Percentiles rank a stretch among this genome's conserved stretches.
Evolutionary conservation across 2,329 filamentous ascomycete genomes (phyloP).

Genomic region (Drechslerella coelobrocha): DNA sequence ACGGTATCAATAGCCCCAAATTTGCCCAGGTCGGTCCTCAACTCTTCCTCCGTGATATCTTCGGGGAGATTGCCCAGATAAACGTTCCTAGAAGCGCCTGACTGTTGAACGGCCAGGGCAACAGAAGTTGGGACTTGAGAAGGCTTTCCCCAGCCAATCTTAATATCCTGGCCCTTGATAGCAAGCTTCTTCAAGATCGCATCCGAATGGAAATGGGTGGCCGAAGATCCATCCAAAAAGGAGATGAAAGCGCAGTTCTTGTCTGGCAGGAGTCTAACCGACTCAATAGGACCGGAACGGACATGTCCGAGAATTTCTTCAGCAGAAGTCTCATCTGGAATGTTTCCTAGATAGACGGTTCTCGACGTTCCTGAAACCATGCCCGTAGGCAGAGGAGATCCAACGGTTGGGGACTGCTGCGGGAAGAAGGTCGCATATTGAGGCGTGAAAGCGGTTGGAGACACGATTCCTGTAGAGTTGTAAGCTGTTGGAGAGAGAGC

Average conservation of each 20-base stretch:
- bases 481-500: slow-evolving; percentile 83
- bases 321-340: slow-evolving; percentile 94
- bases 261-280: slow-evolving; percentile 92
- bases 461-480: slow-evolving; percentile 73
- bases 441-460: slow-evolving; percentile 80
- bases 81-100: slow-evolving; percentile 93
- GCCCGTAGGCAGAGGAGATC: slow-evolving; percentile 77
- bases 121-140: slow-evolving; percentile 98
- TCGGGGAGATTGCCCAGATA: slow-evolving; percentile 93
- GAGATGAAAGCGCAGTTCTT: slow-evolving; percentile 99
- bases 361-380: slow-evolving; percentile 89
- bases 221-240: slow-evolving; percentile 95
- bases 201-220: slow-evolving; percentile 98
- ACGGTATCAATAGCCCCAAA: slow-evolving; percentile 96
- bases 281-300: slow-evolving; percentile 96
- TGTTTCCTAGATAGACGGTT: slow-evolving; percentile 97
- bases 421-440: slow-evolving; percentile 77
- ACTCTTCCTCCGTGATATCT: slow-evolving; percentile 86
- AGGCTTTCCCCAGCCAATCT: slow-evolving; percentile 98
- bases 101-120: slow-evolving; percentile 95
- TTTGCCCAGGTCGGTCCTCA: slow-evolving; percentile 93
- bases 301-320: slow-evolving; percentile 97
- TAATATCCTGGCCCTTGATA: slow-evolving; percentile 98
- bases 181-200: slow-evolving; percentile 99
- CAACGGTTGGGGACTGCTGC: slow-evolving; percentile 79